Evolutionary conservation across 805 yeast species (phyloP).

Genomic region (Candida ascalaphidarum): DNA sequence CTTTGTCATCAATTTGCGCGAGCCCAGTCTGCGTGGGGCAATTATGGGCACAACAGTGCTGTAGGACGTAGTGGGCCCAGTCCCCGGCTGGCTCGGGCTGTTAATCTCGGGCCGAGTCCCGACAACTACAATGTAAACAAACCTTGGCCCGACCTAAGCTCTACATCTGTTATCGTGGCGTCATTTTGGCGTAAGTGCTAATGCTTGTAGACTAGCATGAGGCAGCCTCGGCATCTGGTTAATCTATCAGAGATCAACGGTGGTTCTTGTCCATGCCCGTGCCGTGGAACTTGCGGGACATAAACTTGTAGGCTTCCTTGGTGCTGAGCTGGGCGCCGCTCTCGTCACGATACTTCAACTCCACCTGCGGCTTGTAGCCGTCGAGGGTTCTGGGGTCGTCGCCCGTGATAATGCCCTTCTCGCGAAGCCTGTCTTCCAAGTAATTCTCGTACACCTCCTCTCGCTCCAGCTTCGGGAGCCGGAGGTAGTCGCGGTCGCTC

Average conservation of each 20-base stretch:
- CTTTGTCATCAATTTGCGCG: too few relatives aligned
- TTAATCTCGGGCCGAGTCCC: background rate
- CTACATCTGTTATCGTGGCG: too few relatives aligned
- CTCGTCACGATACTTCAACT: constrained; percentile 55
- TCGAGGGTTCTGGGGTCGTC: constrained; percentile 8
- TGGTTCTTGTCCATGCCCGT: constrained; percentile 19
- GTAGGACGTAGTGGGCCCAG: too few relatives aligned
- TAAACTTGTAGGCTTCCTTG: constrained; percentile 68
- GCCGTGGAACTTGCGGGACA: constrained; percentile 78
- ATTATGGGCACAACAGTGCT: too few relatives aligned
- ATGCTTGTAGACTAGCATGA: background rate
- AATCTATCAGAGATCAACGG: too few relatives aligned
- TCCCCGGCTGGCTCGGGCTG: too few relatives aligned
- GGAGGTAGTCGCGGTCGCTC: constrained; percentile 15
- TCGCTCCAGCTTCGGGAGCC: constrained; percentile 19
- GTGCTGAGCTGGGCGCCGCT: constrained; percentile 49
- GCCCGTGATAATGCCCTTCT: constrained; percentile 14
- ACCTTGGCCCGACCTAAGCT: background rate
- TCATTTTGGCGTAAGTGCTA: too few relatives aligned
- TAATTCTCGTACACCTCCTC: constrained; percentile 13
- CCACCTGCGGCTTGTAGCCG: constrained; percentile 39
- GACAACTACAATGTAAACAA: background rate
- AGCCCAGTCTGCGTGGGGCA: too few relatives aligned
- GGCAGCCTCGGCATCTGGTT: constrained; percentile 2
- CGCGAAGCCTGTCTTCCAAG: constrained; percentile 20